These are phyloP conservation scores for Giardia duodenalis DNA, from an alignment of 208 protist species.

Conservation along the genomic window DNA sequence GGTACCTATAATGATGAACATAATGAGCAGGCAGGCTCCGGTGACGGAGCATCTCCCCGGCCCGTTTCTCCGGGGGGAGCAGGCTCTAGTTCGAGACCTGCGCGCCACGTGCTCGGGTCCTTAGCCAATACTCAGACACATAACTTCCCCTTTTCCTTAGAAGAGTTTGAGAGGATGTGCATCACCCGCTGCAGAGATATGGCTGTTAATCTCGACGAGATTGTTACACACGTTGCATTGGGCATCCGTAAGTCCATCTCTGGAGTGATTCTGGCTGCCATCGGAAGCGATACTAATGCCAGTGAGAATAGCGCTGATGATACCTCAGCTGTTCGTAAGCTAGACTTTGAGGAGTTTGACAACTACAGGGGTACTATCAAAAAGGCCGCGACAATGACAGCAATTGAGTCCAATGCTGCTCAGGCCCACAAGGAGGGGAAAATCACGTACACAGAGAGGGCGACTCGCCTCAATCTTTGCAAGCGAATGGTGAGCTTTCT, in stretches of 20 bases:
- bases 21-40: background rate
- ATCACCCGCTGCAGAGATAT: background rate
- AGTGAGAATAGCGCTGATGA: background rate
- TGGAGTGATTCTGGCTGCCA: background rate
- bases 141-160: background rate
- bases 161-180: background rate
- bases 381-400: too few species aligned
- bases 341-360: background rate
- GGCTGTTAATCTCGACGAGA: background rate
- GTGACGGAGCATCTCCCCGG: background rate
- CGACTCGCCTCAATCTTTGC: background rate
- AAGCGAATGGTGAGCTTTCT: slow-evolving; percentile 16
- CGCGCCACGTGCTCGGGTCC: background rate
- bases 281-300: background rate
- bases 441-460: slow-evolving; percentile 18
- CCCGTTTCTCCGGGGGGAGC: background rate
- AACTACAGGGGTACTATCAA: background rate
- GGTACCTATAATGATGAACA: background rate
- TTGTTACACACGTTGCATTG: background rate
- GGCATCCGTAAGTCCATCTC: background rate
- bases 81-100: background rate
- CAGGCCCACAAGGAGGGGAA: background rate
- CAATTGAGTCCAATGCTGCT: background rate
- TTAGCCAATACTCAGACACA: background rate
- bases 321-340: too few species aligned